Base-by-base conservation (phyloP, 352 stramenopile genomes). In the Pythium monospermum region DNA sequence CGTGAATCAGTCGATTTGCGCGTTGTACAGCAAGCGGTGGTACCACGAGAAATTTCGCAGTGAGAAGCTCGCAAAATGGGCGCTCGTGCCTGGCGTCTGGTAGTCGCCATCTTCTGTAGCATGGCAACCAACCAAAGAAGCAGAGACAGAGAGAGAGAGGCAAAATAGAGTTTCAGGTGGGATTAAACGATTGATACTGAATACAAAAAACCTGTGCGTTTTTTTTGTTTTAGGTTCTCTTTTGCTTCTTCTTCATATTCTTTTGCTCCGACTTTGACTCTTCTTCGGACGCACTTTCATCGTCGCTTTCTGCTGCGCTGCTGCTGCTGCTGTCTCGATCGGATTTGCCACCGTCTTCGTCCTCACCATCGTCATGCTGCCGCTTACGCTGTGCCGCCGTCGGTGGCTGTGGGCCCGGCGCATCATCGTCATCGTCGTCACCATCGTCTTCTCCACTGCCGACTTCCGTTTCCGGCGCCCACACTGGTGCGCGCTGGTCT, bases 401-500 rank as follows among this genome's bases (percentile, higher is more conserved):
- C 39, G 59, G 53, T 3, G 37, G 32, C 58, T 43, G 77, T 2
- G 55, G 49, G 12, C 50, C 66, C 13, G 70, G 65, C 19, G 59
- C 67, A 59, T 87, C 59, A 22, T 52, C 38, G 22, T 52, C 54
- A 23, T 61, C 50, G n/a, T 70, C 66, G 6, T 81, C 66, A 22
- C n/a, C n/a, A n/a, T 77, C 68, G 15, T 80, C 68, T 15, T 64
- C 66, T 61, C 57, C 56, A 37, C 56, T 64, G n/a, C 69, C 72
- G 25, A 86, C 73, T 52, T 95, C 78, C 16, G 83, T 55, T 50
- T 88, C 54, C 2, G 68, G 76, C 10, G 73, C 76, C 76, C 72
- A 90, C 3, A 93, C 54, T 13, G 68, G 51, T 4, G 57, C 54
- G 3, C 48, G 41, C 6, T 15, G n/a, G 21, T 11, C 31, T 10